Conservation (phyloP, 2,329 filamentous ascomycete genomes). For the Hypoxylon sp. region DNA sequence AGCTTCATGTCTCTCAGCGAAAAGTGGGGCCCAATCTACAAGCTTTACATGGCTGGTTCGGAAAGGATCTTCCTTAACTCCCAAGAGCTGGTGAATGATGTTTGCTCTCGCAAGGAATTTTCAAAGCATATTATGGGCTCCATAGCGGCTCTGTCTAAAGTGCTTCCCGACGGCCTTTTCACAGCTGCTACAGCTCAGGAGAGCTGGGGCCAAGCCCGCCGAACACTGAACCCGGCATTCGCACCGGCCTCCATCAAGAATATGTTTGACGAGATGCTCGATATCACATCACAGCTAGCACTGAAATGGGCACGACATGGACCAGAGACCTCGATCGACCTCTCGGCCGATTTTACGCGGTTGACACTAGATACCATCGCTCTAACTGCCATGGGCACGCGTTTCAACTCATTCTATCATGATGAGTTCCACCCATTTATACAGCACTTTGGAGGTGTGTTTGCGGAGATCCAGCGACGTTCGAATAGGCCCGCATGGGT, state of each 20-base stretch:
- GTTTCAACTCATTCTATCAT: conserved; percentile 71
- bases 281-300: conserved; percentile 15
- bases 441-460: conserved; percentile 34
- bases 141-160: not conserved
- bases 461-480: not conserved
- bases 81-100: conserved; percentile 1
- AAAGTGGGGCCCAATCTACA: not conserved
- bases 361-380: conserved; percentile 69
- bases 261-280: conserved; percentile 20
- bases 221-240: not conserved
- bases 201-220: not conserved
- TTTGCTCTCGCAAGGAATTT: conserved; percentile 3
- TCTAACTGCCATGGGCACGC: conserved; percentile 64
- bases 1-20: not conserved
- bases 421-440: conserved; percentile 70
- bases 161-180: not conserved
- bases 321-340: conserved; percentile 60
- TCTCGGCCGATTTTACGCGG: conserved; percentile 68
- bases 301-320: conserved; percentile 66
- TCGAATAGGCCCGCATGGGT: conserved; percentile 1
- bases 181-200: conserved; percentile 1
- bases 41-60: not conserved
- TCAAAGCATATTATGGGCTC: not conserved
- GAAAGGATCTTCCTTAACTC: conserved; percentile 4
- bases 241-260: not conserved